phyloP scores from a whole-genome alignment of 805 yeast species.

The Hanseniaspora singularis region DNA sequence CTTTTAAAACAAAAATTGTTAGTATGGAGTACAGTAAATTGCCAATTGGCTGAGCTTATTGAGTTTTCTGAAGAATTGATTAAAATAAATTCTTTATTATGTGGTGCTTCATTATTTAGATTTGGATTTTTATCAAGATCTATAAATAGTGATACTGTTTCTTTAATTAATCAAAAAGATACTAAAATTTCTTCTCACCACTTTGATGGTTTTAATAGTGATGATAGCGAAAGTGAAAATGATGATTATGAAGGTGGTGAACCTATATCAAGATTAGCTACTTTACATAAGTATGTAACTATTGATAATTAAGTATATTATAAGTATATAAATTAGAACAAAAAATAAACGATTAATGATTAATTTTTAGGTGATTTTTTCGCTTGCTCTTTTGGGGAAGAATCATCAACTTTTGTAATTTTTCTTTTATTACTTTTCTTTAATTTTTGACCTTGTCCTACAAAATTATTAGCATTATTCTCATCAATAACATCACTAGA shows the following conservation, averaged over 20 bases:
- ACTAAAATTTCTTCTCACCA: no score
- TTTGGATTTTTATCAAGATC: constrained; percentile 42
- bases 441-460: constrained; percentile 65
- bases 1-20: constrained; percentile 30
- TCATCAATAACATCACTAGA: constrained; percentile 20
- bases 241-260: constrained; percentile 23
- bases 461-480: constrained; percentile 28
- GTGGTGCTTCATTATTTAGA: constrained; percentile 40
- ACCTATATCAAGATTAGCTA: constrained; percentile 10
- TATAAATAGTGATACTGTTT: constrained; percentile 34
- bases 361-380: constrained; percentile 25
- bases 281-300: constrained; percentile 13
- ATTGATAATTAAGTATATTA: not conserved
- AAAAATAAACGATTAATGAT: not conserved
- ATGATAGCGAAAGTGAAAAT: constrained; percentile 13
- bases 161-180: constrained; percentile 32
- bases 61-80: constrained; percentile 39
- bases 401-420: constrained; percentile 40
- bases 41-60: constrained; percentile 39
- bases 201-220: no score
- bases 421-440: constrained; percentile 62
- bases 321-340: not conserved
- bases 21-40: constrained; percentile 42
- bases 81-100: constrained; percentile 33
- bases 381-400: constrained; percentile 46